Evolutionary conservation across 768 basidiomycete genomes (phyloP), one percentile per base, ranked within the genome.

Genomic region (Tulasnella sp.): DNA sequence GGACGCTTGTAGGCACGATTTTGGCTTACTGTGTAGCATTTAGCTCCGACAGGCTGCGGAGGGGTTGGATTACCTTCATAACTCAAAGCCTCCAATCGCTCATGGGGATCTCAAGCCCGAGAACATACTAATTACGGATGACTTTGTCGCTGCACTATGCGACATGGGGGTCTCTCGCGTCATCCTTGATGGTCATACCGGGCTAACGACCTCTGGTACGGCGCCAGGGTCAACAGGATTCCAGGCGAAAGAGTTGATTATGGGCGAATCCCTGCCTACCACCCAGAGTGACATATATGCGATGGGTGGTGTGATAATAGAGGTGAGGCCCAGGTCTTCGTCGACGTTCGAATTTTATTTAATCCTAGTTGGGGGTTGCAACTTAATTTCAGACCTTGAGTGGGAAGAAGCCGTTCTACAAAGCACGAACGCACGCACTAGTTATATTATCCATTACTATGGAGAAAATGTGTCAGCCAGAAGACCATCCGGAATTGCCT

Each of bases 21-120:
- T 45, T 17, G 19, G 42, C 42, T 58, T 58, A 29, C 54, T 19
- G 11, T 58, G 54, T 11, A 29, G 17, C 22, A 11, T 58, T 15
- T 49, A 78, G 78, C 37, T 79, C 19, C 71, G 49, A 29, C 71
- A 76, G 2, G 75, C 74, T 17, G 75, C 78, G 5, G 54, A 76
- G 34, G 79, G 77, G 11, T 71, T 79, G 40, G 34, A 36, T 7
- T 78, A 79, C 73, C 38, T 79, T 14, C 79, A 79, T 68, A 68
- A 8, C 17, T 72, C 54, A 40, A 31, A 25, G 36, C 77, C 77
- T 54, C 45, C 77, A 19, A 69, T 79, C 5, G 79, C 76, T 22
- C 79, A 79, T 52, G 79, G 79, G 2, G 79, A 79, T 64, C 42
- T 79, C 25, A 78, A 76, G 72, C 52, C 39, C 17, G 72, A 73